Percentiles rank a stretch among this genome's conserved stretches.
Evolutionary conservation across 768 basidiomycete species (phyloP).

Genomic region (Clitopilus hobsonii): DNA sequence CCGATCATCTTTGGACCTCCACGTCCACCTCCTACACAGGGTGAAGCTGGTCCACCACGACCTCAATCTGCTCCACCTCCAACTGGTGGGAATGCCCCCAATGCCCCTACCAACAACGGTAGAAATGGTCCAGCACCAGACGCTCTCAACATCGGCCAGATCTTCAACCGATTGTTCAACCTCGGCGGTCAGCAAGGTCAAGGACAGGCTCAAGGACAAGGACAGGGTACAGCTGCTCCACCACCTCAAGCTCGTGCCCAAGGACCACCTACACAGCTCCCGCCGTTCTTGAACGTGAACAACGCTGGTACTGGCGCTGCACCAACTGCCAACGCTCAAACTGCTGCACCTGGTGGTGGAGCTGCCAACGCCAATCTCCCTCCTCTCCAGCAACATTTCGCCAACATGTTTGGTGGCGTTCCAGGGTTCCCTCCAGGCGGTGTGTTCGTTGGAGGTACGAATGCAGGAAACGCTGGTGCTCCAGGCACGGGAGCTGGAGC

Average conservation of each 20-base stretch:
- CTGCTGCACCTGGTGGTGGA: neutral
- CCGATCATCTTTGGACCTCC: neutral
- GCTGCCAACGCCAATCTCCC: neutral
- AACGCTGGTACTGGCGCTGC: neutral
- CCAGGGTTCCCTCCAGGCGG: neutral
- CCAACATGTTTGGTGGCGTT: neutral
- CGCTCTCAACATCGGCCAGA: neutral
- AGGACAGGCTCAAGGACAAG: slow-evolving; percentile 5
- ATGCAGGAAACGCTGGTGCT: neutral
- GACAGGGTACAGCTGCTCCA: neutral
- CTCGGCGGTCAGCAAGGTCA: slow-evolving; percentile 3
- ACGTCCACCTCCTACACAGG: neutral
- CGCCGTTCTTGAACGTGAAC: neutral
- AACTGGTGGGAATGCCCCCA: neutral
- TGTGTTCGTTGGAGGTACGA: neutral
- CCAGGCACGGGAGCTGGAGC: slow-evolving; percentile 11
- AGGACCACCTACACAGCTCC: neutral
- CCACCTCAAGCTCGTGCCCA: neutral
- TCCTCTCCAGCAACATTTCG: neutral
- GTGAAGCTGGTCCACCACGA: slow-evolving; percentile 1
- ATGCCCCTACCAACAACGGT: too few relatives aligned
- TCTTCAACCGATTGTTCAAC: neutral
- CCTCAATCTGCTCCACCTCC: neutral
- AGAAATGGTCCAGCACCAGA: neutral
- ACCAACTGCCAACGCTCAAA: neutral